Evolutionary conservation across 306 rosid genomes (phyloP), one percentile per base, ranked within the genome.

Genomic region (Carpinus fangiana): DNA sequence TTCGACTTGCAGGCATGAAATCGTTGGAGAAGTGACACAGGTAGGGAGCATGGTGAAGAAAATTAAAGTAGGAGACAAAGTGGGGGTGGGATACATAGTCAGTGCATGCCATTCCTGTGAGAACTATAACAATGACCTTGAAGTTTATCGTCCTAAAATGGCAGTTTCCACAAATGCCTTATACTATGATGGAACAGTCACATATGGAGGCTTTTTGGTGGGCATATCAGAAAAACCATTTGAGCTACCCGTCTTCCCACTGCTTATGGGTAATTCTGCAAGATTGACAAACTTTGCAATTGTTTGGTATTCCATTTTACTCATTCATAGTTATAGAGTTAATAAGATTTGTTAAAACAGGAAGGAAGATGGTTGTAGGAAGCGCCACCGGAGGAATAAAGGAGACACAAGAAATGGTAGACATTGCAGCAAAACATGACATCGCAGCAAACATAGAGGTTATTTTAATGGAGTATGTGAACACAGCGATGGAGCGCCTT

Each of bases 61-160:
- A 54, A 70, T 82, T 12, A 82, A 59, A 0, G 75, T 83, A 1
- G 91, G 89, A 11, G 91, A 88, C 73, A 85, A 75, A 64, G 91
- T 86, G 0, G 91, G 91, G 0, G 84, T 78, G 28, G 76, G 86
- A 20, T 59, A 47, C 13, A 0, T 57, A 2, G 71, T 81, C 13
- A 85, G 82, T 28, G 81, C 91, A 11, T 88, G 91, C 23, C 73
- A 82, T 38, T 75, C 89, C 0, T 88, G 89, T 21, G 76, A 76
- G 0, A 7, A 70, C 3, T 87, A 89, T 72, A 21, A 2, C 61
- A 50, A 72, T 0, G 78, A 80, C 16, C 79, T 78, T 2, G 76
- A 85, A 12, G 17, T 34, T n/a, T 87, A 85, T 31, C 85, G 89
- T 13, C 80, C 86, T 20, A 69, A 80, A 41, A 68, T 73, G 81